Evolutionary conservation across 2,329 filamentous ascomycete genomes (phyloP), one percentile per base, ranked within the genome.

Genomic region (Alternaria viburni): DNA sequence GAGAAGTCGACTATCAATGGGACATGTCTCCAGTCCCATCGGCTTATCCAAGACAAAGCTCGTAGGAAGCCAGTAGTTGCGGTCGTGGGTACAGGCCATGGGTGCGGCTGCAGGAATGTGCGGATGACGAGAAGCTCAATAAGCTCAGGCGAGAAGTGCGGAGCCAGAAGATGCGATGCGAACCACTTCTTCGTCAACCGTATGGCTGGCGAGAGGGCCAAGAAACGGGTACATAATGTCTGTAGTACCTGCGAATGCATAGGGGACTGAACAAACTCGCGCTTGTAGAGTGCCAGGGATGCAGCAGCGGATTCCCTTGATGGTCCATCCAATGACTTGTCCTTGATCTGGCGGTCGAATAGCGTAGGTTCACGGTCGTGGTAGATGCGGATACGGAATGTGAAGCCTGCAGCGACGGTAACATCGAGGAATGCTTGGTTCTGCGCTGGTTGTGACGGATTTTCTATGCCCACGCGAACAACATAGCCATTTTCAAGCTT

Each of bases 131-230:
- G 82, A 15, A 99, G 86, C 81, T 99, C 96, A 63, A 97, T 86
- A 49, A 97, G 83, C 77, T 97, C 93, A 32, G 93, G 89, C 28
- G 86, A 85, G 69, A 98, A 85, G 77, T 97, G 92, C 13, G 86
- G 86, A 5, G 87, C 84, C 9, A 99, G 88, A 69, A 96, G 90
- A 78, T 99, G 96, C 3, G 87, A 86, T 67, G 88, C 87, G 79
- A 97, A 96, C 96, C 96, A 99, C 74, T 89, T 88, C 82, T 98
- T 98, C 47, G 92, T 86, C 3, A 98, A 84, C 17, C 95, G 89
- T 65, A 97, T 92, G 0, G 93, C 91, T 3, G 90, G 88, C 1
- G 93, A 96, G 7, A 99, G 83, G 1, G 93, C 86, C 1, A 91
- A 90, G 69, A 93, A 90, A 4, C 93, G 88, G 1, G 92, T 97